These are phyloP conservation scores for Phytophthora vignae DNA, from an alignment of 352 stramenopile species.

Conservation along the genomic window DNA sequence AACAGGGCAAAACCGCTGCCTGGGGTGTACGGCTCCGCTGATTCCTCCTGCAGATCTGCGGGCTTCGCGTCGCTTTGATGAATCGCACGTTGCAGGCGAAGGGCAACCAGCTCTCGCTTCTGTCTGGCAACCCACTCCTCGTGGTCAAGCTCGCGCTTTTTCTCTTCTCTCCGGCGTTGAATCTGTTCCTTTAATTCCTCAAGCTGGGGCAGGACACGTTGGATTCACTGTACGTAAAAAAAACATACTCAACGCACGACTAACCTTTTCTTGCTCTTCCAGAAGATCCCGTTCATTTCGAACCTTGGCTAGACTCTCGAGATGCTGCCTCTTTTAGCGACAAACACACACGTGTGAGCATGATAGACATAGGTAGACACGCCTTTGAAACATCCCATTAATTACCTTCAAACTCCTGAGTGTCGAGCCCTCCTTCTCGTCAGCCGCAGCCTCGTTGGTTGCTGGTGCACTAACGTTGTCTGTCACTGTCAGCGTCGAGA, in stretches of 20 bases:
- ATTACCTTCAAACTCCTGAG: slow-evolving; percentile 57
- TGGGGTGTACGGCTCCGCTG: slow-evolving; percentile 29
- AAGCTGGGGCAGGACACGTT: slow-evolving; percentile 31
- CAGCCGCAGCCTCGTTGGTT: slow-evolving; percentile 1
- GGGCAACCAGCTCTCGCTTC: slow-evolving; percentile 55
- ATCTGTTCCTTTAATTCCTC: slow-evolving; percentile 58
- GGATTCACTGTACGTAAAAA: too few species aligned
- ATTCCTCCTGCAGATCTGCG: slow-evolving; percentile 11
- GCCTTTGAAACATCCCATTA: not conserved
- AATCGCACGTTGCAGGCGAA: slow-evolving; percentile 52
- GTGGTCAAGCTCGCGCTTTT: slow-evolving; percentile 53
- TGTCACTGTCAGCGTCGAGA: slow-evolving; percentile 27
- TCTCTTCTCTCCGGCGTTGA: slow-evolving; percentile 50
- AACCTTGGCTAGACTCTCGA: slow-evolving; percentile 53
- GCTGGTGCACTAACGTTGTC: slow-evolving; percentile 1
- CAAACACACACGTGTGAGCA: not conserved
- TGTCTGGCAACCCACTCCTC: slow-evolving; percentile 61
- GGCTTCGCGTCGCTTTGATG: slow-evolving; percentile 28
- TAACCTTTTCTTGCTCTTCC: slow-evolving; percentile 65
- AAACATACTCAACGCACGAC: too few species aligned
- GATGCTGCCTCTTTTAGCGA: slow-evolving; percentile 41
- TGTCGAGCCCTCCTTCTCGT: slow-evolving; percentile 27
- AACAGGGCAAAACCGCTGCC: slow-evolving; percentile 52
- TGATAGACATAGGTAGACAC: not conserved
- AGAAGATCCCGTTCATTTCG: slow-evolving; percentile 65